Percentiles rank a stretch among this genome's conserved stretches.
These are phyloP conservation scores for Aspergillus clavatus DNA, from an alignment of 2,329 filamentous ascomycete genomes.

Conservation along the genomic window DNA sequence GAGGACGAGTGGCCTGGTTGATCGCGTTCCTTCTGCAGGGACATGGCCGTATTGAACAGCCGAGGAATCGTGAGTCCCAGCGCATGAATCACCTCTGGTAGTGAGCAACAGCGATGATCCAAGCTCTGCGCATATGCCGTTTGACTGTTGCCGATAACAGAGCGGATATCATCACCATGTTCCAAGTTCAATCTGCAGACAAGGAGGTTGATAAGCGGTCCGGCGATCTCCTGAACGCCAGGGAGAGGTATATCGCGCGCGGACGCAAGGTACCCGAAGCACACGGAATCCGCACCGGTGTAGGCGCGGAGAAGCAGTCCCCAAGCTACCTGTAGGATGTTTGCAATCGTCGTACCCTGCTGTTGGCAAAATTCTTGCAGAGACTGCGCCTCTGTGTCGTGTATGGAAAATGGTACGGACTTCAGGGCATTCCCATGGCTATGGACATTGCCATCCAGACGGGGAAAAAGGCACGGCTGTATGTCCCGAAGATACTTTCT, in stretches of 20 bases:
- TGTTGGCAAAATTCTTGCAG: background rate
- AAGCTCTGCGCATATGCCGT: conserved; percentile 2
- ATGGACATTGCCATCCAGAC: background rate
- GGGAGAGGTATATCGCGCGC: conserved; percentile 8
- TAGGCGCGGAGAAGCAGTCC: conserved; percentile 5
- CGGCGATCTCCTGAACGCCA: conserved; percentile 4
- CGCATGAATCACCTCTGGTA: conserved; percentile 13
- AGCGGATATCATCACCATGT: conserved; percentile 6
- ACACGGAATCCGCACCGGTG: conserved; percentile 6
- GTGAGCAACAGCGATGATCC: conserved; percentile 12
- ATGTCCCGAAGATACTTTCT: conserved; percentile 2
- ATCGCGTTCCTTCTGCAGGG: conserved; percentile 8
- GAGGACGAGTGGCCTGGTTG: background rate
- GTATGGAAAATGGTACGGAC: background rate
- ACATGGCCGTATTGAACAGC: conserved; percentile 20
- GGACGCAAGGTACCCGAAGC: conserved; percentile 6
- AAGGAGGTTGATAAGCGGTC: conserved; percentile 7
- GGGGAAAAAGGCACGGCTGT: conserved; percentile 1
- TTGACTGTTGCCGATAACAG: background rate
- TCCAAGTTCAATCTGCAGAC: conserved; percentile 4
- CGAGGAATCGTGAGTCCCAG: conserved; percentile 10
- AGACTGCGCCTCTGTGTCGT: background rate
- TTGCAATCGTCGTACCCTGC: conserved; percentile 3
- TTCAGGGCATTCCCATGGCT: conserved; percentile 7
- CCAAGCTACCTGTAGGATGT: conserved; percentile 8